phyloP scores from a whole-genome alignment of 441 rosid species.

The Eruca vesicaria region DNA sequence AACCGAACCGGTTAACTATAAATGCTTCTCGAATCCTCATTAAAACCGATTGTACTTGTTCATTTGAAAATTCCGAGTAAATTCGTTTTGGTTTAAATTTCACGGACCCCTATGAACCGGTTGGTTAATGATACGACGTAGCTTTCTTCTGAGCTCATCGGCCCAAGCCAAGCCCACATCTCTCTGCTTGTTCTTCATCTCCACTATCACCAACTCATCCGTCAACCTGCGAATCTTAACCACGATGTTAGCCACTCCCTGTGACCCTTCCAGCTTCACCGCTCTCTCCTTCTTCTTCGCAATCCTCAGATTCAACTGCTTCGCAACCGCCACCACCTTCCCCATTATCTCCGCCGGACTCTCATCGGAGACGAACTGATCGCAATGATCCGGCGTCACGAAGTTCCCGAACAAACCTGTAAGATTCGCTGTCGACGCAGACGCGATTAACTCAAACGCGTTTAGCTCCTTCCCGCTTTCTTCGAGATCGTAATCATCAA shows the following conservation, averaged over 20 bases:
- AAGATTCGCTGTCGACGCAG: slow-evolving; percentile 21
- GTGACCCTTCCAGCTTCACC: slow-evolving; percentile 52
- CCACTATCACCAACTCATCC: slow-evolving; percentile 59
- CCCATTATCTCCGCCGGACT: slow-evolving; percentile 38
- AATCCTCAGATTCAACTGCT: slow-evolving; percentile 37
- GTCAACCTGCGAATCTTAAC: slow-evolving; percentile 56
- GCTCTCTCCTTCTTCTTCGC: slow-evolving; percentile 43
- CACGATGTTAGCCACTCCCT: slow-evolving; percentile 45
- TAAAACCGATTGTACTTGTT: not conserved
- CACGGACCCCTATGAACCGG: slow-evolving; percentile 28
- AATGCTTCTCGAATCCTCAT: not conserved
- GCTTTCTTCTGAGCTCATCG: slow-evolving; percentile 50
- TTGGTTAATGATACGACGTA: slow-evolving; percentile 43
- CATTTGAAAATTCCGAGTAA: slow-evolving; percentile 13
- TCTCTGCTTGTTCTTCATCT: slow-evolving; percentile 47
- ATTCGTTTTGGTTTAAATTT: not conserved
- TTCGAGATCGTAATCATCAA: slow-evolving; percentile 45
- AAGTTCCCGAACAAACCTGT: slow-evolving; percentile 34
- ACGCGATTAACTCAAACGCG: slow-evolving; percentile 36
- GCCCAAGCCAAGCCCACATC: slow-evolving; percentile 52
- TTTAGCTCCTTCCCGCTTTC: slow-evolving; percentile 40
- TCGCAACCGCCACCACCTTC: slow-evolving; percentile 37
- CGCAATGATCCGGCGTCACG: slow-evolving; percentile 38
- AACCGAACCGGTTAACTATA: slow-evolving; percentile 28
- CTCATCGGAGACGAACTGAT: slow-evolving; percentile 50